Percentiles rank a stretch among this genome's conserved stretches.
Evolutionary conservation across 108 stramenopile genomes (phyloP).

Genomic region (Mediolabrus comicus): DNA sequence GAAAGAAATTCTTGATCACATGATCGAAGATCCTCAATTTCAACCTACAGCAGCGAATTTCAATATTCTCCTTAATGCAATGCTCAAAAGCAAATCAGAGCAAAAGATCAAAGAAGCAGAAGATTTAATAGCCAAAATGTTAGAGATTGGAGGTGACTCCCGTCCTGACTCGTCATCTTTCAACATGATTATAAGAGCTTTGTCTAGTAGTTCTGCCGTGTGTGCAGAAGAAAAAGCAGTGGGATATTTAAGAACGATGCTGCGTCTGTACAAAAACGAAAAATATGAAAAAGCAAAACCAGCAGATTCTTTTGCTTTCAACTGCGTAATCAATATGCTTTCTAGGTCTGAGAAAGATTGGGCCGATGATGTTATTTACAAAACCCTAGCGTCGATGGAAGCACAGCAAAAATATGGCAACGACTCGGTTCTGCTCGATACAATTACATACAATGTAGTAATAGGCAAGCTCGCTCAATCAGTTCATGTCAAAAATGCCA

Average conservation of each 20-base stretch:
- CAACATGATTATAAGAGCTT: conserved; percentile 42
- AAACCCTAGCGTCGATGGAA: conserved; percentile 40
- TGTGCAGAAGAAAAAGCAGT: conserved; percentile 34
- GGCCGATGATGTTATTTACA: conserved; percentile 37
- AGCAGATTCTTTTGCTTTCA: conserved; percentile 30
- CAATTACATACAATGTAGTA: conserved; percentile 54
- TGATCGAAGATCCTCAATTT: background rate
- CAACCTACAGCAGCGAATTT: conserved; percentile 21
- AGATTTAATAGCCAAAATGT: conserved; percentile 22
- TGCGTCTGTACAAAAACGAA: conserved; percentile 35
- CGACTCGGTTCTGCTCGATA: conserved; percentile 41
- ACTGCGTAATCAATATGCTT: conserved; percentile 40
- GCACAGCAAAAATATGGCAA: conserved; percentile 32
- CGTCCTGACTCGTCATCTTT: conserved; percentile 37
- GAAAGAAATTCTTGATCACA: conserved; percentile 13
- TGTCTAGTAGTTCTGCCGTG: conserved; percentile 4
- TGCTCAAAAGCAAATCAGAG: conserved; percentile 8
- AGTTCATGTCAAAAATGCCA: conserved; percentile 30
- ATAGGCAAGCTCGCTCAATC: conserved; percentile 39
- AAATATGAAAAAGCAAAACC: conserved; percentile 36
- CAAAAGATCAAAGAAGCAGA: conserved; percentile 26
- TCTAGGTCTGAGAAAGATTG: conserved; percentile 24
- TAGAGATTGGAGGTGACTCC: conserved; percentile 29
- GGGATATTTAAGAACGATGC: conserved; percentile 33
- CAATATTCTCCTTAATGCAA: conserved; percentile 26